A percentile compares a stretch with the other conserved stretches of the same genome.
Evolutionary conservation across 2,329 filamentous ascomycete species (phyloP).

Genomic region (Xylariales sp.): DNA sequence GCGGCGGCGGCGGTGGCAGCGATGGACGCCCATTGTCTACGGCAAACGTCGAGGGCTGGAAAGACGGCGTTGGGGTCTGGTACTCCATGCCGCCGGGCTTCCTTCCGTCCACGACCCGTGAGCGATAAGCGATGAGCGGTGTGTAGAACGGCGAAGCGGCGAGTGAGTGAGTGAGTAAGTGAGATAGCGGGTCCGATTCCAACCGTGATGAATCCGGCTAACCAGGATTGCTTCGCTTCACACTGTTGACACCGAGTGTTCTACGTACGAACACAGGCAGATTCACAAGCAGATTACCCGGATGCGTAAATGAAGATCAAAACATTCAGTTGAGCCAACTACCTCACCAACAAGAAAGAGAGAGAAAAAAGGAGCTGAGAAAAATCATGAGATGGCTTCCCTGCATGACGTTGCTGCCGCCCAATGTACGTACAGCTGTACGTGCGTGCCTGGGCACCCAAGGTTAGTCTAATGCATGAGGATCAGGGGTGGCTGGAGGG

Average conservation of each 20-base stretch:
- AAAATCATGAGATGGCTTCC: conserved; percentile 7
- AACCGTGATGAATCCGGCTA: too few relatives aligned
- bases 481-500: conserved; percentile 23
- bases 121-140: conserved; percentile 10
- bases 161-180: not conserved
- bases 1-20: not conserved
- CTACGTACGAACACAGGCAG: not conserved
- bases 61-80: conserved; percentile 27
- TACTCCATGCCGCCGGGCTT: conserved; percentile 23
- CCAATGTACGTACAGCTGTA: conserved; percentile 21
- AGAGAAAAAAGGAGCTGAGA: not conserved
- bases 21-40: not conserved
- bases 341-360: not conserved
- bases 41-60: conserved; percentile 14
- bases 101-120: not conserved
- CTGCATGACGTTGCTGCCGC: conserved; percentile 19
- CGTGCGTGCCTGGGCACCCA: conserved; percentile 9
- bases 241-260: not conserved
- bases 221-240: not conserved
- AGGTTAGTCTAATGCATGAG: conserved; percentile 26
- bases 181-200: not conserved
- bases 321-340: too few relatives aligned
- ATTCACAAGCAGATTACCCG: not conserved
- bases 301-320: not conserved
- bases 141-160: not conserved